phyloP scores from a whole-genome alignment of 345 rosid species.

The Brassica rapa region DNA sequence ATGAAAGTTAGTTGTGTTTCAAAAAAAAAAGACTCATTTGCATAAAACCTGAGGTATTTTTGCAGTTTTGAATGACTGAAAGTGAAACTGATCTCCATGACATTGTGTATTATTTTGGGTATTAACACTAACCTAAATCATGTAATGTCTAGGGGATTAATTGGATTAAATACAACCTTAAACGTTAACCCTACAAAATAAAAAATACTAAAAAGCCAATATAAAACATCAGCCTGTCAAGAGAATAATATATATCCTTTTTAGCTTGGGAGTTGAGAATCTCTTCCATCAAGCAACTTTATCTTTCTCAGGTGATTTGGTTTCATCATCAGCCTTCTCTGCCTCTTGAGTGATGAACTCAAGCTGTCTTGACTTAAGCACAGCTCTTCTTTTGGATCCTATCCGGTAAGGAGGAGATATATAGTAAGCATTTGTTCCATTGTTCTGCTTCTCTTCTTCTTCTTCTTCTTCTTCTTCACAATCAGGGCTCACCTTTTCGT shows the following conservation, averaged over 20 bases:
- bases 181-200: not conserved
- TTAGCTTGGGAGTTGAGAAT: constrained; percentile 16
- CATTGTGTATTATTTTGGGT: not conserved
- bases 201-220: not conserved
- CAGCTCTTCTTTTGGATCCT: constrained; percentile 73
- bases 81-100: not conserved
- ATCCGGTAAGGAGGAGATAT: constrained; percentile 89
- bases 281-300: constrained; percentile 12
- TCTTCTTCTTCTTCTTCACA: constrained; percentile 37
- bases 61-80: not conserved
- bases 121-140: not conserved
- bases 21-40: not conserved
- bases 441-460: constrained; percentile 34
- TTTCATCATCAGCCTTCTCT: constrained; percentile 45
- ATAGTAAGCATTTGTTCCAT: constrained; percentile 54
- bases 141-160: not conserved
- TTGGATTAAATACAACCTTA: not conserved
- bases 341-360: constrained; percentile 60
- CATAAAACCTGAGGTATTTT: not conserved
- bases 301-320: constrained; percentile 42
- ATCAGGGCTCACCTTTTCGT: not conserved
- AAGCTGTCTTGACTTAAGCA: constrained; percentile 86
- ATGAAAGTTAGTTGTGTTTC: too few relatives aligned
- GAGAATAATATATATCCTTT: not conserved
- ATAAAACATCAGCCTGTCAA: not conserved